phyloP scores from a whole-genome alignment of 352 stramenopile species.

The Halophytophthora batemanensis region DNA sequence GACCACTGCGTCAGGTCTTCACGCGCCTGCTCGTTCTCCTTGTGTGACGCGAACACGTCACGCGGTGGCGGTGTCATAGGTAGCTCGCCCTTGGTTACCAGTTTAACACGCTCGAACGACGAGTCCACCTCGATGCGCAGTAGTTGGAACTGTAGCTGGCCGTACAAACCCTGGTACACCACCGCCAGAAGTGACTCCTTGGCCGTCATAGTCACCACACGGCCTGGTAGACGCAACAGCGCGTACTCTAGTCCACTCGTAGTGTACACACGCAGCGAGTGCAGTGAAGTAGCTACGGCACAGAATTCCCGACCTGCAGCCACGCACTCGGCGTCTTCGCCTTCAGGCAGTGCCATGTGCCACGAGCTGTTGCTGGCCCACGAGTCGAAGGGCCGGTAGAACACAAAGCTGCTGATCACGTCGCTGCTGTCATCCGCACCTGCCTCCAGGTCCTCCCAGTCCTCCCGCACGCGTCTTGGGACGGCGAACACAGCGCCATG shows the following conservation, averaged over 20 bases:
- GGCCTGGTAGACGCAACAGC: constrained; percentile 53
- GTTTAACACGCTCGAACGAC: constrained; percentile 38
- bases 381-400: constrained; percentile 83
- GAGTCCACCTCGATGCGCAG: constrained; percentile 40
- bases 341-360: constrained; percentile 62
- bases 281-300: constrained; percentile 67
- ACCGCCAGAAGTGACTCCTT: constrained; percentile 57
- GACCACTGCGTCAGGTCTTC: constrained; percentile 48
- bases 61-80: constrained; percentile 53
- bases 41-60: constrained; percentile 70
- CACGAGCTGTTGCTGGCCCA: constrained; percentile 81
- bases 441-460: constrained; percentile 53
- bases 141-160: constrained; percentile 53
- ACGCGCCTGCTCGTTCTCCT: constrained; percentile 50
- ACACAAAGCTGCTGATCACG: constrained; percentile 67
- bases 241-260: constrained; percentile 64
- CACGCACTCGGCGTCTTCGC: constrained; percentile 74
- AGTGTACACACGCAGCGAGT: constrained; percentile 73
- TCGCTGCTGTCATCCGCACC: constrained; percentile 31
- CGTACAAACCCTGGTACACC: constrained; percentile 53
- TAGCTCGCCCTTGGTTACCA: constrained; percentile 45
- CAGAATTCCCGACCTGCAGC: constrained; percentile 62
- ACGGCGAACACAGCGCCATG: constrained; percentile 76
- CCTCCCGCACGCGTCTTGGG: constrained; percentile 51
- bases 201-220: constrained; percentile 71